Evolutionary conservation across 2,329 filamentous ascomycete species (phyloP), one percentile per base, ranked within the genome.

Genomic region (Fusarium sp.): DNA sequence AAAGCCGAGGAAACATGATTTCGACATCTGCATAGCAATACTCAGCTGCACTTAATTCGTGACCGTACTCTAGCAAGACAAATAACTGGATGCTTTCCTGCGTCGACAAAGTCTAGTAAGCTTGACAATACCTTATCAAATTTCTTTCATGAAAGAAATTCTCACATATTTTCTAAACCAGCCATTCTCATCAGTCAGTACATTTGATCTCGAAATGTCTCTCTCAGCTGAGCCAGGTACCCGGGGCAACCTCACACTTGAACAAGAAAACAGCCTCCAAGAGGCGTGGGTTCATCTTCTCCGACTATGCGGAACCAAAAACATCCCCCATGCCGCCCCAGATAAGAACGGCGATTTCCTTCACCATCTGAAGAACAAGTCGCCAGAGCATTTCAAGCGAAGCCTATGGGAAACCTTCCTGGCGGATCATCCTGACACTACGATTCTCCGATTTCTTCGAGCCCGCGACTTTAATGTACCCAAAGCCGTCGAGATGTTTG

Each of bases 401-500:
- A 55, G 34, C 5, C 38, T 73, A 1, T 73, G 70, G 70, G 55
- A 58, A 13, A 24, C 55, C 3, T 42, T 73, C 17, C 52, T 66
- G 17, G 57, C 57, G 1, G 76, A 83, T 33, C 73, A 83, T 51
- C 80, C 81, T 1, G 81, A 83, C 53, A 76, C 78, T 0, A 60
- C 78, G 2, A 69, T 79, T 1, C 73, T 83, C n/a, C 80, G 81
- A 5, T 83, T 82, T 60, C 76, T 80, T 22, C 74, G 80, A 33
- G 79, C 79, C 11, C 77, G 80, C 50, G 80, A 81, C 65, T 82
- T 81, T 76, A 75, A 83, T 62, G 76, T 83, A 6, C 69, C 75
- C 1, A 79, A 79, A 46, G 79, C 80, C 0, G 73, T 81, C 19
- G 73, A 76, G 19, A 83, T 83, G 77, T 72, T 82, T 38, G 75